phyloP scores from a whole-genome alignment of 495 filamentous ascomycete genomes.

The Xylaria flabelliformis region DNA sequence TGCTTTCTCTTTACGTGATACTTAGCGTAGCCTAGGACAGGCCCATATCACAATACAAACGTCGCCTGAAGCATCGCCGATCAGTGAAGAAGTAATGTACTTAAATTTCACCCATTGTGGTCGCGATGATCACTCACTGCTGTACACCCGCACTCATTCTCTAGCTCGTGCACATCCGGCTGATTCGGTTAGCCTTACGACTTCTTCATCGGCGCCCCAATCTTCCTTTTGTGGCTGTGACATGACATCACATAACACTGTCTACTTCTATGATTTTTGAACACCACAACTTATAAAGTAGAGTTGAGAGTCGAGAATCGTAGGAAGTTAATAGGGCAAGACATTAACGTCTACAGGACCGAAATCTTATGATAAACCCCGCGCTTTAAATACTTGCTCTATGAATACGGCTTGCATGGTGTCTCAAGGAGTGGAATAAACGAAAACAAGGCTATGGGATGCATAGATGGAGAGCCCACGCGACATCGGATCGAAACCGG shows the following conservation, averaged over 20 bases:
- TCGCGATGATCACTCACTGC: neutral
- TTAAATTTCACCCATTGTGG: neutral
- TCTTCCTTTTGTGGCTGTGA: neutral
- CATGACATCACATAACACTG: constrained; percentile 7
- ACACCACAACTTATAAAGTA: neutral
- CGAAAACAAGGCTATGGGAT: neutral
- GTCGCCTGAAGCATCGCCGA: neutral
- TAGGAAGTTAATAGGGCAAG: neutral
- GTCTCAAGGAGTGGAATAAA: neutral
- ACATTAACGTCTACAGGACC: neutral
- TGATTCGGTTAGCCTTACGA: constrained; percentile 2
- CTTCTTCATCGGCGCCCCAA: neutral
- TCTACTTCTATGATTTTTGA: neutral
- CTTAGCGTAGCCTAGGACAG: neutral
- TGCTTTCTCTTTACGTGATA: neutral
- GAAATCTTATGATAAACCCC: too few species aligned
- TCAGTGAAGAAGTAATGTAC: neutral
- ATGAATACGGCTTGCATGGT: neutral
- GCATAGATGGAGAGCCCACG: constrained; percentile 8
- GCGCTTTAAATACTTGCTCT: neutral
- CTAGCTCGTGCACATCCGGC: neutral
- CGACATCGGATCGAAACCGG: neutral
- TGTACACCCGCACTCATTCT: neutral
- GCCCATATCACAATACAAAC: neutral
- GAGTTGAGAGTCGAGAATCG: neutral